Conservation (phyloP, 352 stramenopile species). For the Blastocystis hominis region DNA sequence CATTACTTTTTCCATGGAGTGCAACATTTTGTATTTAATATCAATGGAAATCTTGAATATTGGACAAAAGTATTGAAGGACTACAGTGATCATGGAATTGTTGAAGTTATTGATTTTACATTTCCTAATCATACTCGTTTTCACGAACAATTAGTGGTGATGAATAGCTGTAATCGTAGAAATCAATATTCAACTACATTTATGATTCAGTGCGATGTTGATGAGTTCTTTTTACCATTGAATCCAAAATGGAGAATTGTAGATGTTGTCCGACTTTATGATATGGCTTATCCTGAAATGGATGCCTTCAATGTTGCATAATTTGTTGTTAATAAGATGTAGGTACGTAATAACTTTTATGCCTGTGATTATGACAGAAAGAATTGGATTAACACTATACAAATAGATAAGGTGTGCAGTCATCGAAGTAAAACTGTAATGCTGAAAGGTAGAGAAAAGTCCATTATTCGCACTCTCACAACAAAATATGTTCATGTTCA, state of each 20-base stretch:
- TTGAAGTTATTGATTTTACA: slow-evolving; percentile 23
- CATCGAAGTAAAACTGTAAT: not conserved
- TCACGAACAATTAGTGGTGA: not conserved
- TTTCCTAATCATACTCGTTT: not conserved
- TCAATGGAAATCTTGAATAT: not conserved
- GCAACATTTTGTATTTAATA: slow-evolving; percentile 26
- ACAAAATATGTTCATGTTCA: slow-evolving; percentile 7
- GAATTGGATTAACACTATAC: not conserved
- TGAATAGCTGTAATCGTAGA: slow-evolving; percentile 27
- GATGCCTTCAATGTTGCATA: not conserved
- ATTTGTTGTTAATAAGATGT: not conserved
- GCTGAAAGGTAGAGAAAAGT: not conserved
- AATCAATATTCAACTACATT: not conserved
- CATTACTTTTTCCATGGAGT: slow-evolving; percentile 35
- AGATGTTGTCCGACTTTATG: slow-evolving; percentile 15
- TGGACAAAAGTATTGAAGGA: not conserved
- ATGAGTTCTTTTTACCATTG: not conserved
- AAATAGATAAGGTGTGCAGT: not conserved
- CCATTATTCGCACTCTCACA: not conserved
- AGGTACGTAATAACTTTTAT: slow-evolving; percentile 13
- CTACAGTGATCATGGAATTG: not conserved
- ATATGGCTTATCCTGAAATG: not conserved
- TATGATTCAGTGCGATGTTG: slow-evolving; percentile 17
- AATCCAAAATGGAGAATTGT: not conserved
- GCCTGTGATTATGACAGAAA: not conserved